Evolutionary conservation across 805 yeast genomes (phyloP).

Genomic region (Hyphopichia homilentoma): DNA sequence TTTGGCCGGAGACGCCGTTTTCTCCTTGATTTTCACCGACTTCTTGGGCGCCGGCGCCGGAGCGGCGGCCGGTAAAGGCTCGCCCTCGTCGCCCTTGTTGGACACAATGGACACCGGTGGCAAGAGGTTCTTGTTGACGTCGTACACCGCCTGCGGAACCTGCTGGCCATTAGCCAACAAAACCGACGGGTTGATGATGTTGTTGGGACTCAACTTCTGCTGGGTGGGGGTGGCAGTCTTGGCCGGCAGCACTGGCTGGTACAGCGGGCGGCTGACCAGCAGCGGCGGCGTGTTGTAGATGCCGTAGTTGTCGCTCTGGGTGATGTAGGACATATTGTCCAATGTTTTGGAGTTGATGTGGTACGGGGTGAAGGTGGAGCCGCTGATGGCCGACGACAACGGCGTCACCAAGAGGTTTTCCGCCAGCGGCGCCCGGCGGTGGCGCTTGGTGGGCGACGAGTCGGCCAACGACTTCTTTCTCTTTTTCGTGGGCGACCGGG

Average conservation of each 20-base stretch:
- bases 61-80: background rate
- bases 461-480: slow-evolving; percentile 9
- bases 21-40: background rate
- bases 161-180: background rate
- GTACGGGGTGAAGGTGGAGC: slow-evolving; percentile 14
- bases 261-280: too few relatives aligned
- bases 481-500: slow-evolving; percentile 8
- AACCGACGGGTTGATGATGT: slow-evolving; percentile 8
- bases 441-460: too few relatives aligned
- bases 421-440: too few relatives aligned
- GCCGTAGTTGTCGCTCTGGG: slow-evolving; percentile 16
- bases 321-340: slow-evolving; percentile 30
- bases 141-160: too few relatives aligned
- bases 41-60: background rate
- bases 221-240: too few relatives aligned
- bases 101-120: slow-evolving; percentile 9
- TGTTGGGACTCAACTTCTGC: too few relatives aligned
- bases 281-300: too few relatives aligned
- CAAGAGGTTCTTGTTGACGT: slow-evolving; percentile 8
- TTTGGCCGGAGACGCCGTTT: background rate
- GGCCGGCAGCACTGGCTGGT: too few relatives aligned
- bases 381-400: slow-evolving; percentile 11
- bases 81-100: background rate
- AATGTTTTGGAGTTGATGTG: slow-evolving; percentile 27
- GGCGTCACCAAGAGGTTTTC: slow-evolving; percentile 15